phyloP scores from a whole-genome alignment of 73 alveolate genomes.

The Urostyla sp. region DNA sequence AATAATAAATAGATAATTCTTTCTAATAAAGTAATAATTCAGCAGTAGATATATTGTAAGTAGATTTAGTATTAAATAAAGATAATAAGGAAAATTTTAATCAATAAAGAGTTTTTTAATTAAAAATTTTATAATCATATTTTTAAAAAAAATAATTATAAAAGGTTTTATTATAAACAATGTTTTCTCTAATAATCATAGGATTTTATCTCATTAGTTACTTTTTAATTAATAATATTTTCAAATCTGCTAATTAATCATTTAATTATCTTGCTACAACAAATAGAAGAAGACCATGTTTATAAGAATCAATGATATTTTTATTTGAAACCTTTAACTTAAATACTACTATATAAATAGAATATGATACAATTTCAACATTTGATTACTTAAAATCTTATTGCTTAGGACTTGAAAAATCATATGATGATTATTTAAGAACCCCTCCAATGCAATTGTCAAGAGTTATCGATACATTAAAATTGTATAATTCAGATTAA shows the following conservation, averaged over 20 bases:
- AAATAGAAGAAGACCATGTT: conserved; percentile 11
- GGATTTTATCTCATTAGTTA: background rate
- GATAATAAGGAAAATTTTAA: too few species aligned
- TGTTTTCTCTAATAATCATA: background rate
- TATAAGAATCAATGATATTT: background rate
- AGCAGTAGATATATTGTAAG: too few species aligned
- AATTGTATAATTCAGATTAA: background rate
- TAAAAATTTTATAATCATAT: too few species aligned
- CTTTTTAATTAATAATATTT: background rate
- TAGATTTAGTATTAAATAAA: too few species aligned
- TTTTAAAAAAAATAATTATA: too few species aligned
- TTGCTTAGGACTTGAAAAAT: conserved; percentile 14
- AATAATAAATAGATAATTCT: too few species aligned
- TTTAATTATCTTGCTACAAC: background rate
- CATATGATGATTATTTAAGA: background rate
- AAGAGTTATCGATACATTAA: background rate
- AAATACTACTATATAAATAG: background rate
- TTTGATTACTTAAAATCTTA: background rate
- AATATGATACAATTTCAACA: background rate
- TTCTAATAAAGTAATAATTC: too few species aligned
- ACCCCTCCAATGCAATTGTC: background rate
- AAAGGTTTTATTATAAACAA: too few species aligned
- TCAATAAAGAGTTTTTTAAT: too few species aligned
- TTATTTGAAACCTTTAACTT: conserved; percentile 7
- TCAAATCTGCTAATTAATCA: conserved; percentile 9